Evolutionary conservation across 345 rosid species (phyloP).

Genomic region (Salix arbutifolia): DNA sequence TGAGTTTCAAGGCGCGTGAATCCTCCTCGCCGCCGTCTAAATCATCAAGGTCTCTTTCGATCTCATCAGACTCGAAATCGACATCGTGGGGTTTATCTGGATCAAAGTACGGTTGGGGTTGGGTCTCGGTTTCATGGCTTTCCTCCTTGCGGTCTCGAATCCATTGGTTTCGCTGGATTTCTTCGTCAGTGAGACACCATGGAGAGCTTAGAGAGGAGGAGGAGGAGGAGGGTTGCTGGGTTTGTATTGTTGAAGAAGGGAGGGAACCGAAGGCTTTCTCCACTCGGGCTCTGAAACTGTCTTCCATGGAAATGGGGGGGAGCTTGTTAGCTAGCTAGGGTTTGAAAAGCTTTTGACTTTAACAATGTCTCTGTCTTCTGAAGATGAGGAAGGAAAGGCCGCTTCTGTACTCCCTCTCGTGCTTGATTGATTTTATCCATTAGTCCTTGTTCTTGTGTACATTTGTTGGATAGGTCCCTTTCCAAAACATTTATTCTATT

Average conservation of each 20-base stretch:
- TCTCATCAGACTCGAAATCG: slow-evolving; percentile 20
- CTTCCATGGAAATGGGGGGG: slow-evolving; percentile 24
- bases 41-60: slow-evolving; percentile 40
- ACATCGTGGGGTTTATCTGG: slow-evolving; percentile 10
- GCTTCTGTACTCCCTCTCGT: too few relatives aligned
- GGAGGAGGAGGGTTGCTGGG: not conserved
- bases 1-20: slow-evolving; percentile 10
- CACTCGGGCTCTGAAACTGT: slow-evolving; percentile 64
- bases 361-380: too few relatives aligned
- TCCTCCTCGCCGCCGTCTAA: slow-evolving; percentile 21
- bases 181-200: slow-evolving; percentile 73
- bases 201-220: slow-evolving; percentile 28
- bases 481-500: too few relatives aligned
- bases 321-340: slow-evolving; percentile 4
- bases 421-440: too few relatives aligned
- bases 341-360: not conserved
- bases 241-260: slow-evolving; percentile 2
- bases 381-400: too few relatives aligned
- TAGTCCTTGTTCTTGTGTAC: too few relatives aligned
- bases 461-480: too few relatives aligned
- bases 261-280: slow-evolving; percentile 71
- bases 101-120: not conserved
- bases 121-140: slow-evolving; percentile 15
- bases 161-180: slow-evolving; percentile 49
- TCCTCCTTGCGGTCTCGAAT: slow-evolving; percentile 24